These are phyloP conservation scores for Fusarium illudens DNA, from an alignment of 2,329 filamentous ascomycete species.

Conservation along the genomic window DNA sequence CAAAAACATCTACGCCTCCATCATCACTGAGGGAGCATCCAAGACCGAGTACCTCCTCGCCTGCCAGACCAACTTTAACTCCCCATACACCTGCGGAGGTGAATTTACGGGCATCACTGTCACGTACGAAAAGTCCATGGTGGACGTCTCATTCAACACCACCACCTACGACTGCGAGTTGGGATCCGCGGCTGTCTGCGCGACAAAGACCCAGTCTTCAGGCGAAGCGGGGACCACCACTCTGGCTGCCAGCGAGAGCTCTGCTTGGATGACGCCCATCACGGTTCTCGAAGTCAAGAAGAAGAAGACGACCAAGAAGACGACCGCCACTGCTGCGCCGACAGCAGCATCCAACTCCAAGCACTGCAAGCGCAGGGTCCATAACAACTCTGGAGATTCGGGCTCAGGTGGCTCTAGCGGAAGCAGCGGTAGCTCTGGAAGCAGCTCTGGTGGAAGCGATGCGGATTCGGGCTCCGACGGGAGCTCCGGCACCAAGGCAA, in stretches of 20 bases:
- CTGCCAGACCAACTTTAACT: conserved; percentile 30
- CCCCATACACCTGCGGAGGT: conserved; percentile 31
- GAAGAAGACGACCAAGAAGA: neutral
- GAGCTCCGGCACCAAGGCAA: neutral
- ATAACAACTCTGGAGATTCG: neutral
- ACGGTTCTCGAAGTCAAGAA: conserved; percentile 22
- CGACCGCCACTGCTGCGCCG: neutral
- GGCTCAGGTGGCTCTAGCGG: neutral
- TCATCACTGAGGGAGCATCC: conserved; percentile 31
- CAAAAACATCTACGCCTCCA: conserved; percentile 36
- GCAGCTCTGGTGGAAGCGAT: neutral
- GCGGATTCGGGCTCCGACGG: neutral
- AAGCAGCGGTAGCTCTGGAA: neutral
- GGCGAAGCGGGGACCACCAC: conserved; percentile 16
- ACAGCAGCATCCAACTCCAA: neutral
- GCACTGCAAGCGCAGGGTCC: conserved; percentile 18
- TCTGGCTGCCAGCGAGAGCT: conserved; percentile 18
- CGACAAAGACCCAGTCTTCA: neutral
- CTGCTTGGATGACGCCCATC: conserved; percentile 35
- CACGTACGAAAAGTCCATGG: conserved; percentile 23
- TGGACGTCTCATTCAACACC: conserved; percentile 24
- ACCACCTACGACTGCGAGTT: conserved; percentile 34
- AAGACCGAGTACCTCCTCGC: conserved; percentile 38
- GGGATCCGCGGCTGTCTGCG: conserved; percentile 23
- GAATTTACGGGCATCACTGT: conserved; percentile 34